These are phyloP conservation scores for Stentor roeselii DNA, from an alignment of 73 alveolate species.

Conservation along the genomic window DNA sequence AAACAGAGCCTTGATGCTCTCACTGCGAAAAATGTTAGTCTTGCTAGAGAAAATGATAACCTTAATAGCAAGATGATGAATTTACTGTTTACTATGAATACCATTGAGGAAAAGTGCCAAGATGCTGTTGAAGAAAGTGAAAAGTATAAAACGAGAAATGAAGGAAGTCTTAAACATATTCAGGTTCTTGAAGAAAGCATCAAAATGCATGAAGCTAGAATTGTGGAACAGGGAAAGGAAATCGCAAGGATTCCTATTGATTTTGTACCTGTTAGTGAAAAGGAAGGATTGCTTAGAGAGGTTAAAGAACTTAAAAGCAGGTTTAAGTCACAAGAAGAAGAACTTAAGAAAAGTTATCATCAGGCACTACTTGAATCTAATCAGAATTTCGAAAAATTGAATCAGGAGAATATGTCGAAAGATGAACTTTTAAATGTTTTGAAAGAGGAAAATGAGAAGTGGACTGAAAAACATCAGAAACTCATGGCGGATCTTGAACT, in stretches of 20 bases:
- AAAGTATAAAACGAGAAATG: background rate
- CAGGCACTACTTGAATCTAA: background rate
- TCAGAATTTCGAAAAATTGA: no score
- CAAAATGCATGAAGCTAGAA: background rate
- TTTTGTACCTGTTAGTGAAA: background rate
- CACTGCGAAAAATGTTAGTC: background rate
- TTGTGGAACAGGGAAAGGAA: background rate
- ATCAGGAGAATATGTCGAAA: background rate
- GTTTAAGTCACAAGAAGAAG: background rate
- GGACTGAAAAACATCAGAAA: background rate
- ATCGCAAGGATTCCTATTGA: background rate
- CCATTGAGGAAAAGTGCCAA: background rate
- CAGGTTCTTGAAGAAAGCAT: background rate
- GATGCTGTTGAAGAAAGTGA: background rate
- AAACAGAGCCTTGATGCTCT: conserved; percentile 42
- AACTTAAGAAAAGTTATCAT: background rate
- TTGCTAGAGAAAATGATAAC: background rate
- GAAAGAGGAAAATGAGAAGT: background rate
- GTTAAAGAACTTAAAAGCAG: background rate
- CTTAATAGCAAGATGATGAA: background rate
- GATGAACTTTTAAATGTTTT: background rate
- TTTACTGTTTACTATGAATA: background rate
- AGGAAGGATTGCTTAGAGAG: background rate
- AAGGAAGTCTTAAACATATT: background rate
- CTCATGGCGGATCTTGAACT: background rate